A percentile compares a stretch with the other conserved stretches of the same genome.
Evolutionary conservation across 768 basidiomycete genomes (phyloP).

Genomic region (Cystobasidium tubakii): DNA sequence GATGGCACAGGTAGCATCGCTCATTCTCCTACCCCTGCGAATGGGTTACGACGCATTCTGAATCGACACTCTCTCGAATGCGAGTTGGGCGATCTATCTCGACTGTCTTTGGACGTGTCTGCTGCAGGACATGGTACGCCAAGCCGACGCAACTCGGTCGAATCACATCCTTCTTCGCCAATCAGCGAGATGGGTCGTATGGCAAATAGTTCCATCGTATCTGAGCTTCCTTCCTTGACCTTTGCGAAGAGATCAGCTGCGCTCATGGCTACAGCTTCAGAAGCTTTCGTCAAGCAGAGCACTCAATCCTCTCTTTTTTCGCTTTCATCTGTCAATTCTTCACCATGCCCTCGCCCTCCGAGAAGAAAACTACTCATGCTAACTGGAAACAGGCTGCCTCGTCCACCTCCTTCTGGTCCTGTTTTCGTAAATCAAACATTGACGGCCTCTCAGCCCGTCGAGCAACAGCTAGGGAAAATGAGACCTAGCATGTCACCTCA

Average conservation of each 20-base stretch:
- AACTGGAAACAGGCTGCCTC: slow-evolving; percentile 16
- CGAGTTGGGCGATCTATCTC: slow-evolving; percentile 15
- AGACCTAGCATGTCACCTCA: slow-evolving; percentile 13
- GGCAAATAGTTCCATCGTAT: slow-evolving; percentile 11
- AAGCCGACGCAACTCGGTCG: neutral
- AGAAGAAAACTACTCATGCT: slow-evolving; percentile 36
- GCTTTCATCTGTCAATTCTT: slow-evolving; percentile 23
- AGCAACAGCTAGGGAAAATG: neutral
- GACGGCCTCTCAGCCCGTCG: neutral
- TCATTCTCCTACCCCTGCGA: slow-evolving; percentile 31
- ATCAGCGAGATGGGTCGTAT: neutral
- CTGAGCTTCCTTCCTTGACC: neutral
- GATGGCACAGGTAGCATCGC: slow-evolving; percentile 13
- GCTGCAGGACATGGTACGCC: neutral
- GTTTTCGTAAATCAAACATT: neutral
- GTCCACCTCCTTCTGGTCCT: slow-evolving; percentile 12
- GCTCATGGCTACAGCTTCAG: neutral
- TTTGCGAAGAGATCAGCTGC: neutral
- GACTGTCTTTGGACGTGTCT: slow-evolving; percentile 9
- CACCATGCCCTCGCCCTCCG: slow-evolving; percentile 34
- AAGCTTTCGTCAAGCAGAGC: slow-evolving; percentile 34
- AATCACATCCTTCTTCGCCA: slow-evolving; percentile 7
- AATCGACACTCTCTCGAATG: slow-evolving; percentile 24
- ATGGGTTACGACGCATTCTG: slow-evolving; percentile 5
- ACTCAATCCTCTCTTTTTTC: slow-evolving; percentile 26